Conservation (phyloP, 768 basidiomycete genomes). For the Tulasnella sp. region DNA sequence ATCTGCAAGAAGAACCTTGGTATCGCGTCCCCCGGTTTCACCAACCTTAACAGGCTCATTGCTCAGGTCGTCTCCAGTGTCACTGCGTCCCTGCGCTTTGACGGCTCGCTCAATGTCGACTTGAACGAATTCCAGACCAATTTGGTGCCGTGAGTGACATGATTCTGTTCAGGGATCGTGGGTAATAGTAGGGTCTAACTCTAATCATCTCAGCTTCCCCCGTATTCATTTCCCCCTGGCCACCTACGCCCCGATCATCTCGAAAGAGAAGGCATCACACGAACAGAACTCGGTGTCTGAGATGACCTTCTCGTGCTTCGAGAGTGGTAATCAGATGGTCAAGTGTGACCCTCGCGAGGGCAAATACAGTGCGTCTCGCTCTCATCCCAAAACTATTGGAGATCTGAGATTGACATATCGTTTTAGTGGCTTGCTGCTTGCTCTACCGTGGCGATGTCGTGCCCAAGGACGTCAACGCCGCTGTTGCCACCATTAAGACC, state of each 20-base stretch:
- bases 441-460: slow-evolving; percentile 95
- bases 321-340: slow-evolving; percentile 90
- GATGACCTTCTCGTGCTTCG: slow-evolving; percentile 98
- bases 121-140: slow-evolving; percentile 98
- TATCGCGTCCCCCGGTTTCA: slow-evolving; percentile 76
- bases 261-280: slow-evolving; percentile 84
- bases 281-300: slow-evolving; percentile 96
- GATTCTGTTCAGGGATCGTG: too few species aligned
- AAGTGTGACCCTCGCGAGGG: slow-evolving; percentile 95
- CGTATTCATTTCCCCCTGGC: slow-evolving; percentile 98
- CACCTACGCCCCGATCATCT: slow-evolving; percentile 89
- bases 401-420: neutral
- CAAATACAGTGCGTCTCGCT: slow-evolving; percentile 77
- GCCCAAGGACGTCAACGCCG: slow-evolving; percentile 89
- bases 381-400: neutral
- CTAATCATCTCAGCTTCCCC: slow-evolving; percentile 62
- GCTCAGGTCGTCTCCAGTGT: slow-evolving; percentile 98
- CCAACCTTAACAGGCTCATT: slow-evolving; percentile 91
- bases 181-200: too few species aligned
- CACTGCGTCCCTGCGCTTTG: slow-evolving; percentile 94
- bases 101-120: slow-evolving; percentile 95
- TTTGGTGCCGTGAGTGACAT: slow-evolving; percentile 72
- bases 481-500: slow-evolving; percentile 90
- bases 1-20: slow-evolving; percentile 95
- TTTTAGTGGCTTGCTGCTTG: slow-evolving; percentile 79